phyloP scores from a whole-genome alignment of 805 yeast genomes.

The Candida nitratophila region DNA sequence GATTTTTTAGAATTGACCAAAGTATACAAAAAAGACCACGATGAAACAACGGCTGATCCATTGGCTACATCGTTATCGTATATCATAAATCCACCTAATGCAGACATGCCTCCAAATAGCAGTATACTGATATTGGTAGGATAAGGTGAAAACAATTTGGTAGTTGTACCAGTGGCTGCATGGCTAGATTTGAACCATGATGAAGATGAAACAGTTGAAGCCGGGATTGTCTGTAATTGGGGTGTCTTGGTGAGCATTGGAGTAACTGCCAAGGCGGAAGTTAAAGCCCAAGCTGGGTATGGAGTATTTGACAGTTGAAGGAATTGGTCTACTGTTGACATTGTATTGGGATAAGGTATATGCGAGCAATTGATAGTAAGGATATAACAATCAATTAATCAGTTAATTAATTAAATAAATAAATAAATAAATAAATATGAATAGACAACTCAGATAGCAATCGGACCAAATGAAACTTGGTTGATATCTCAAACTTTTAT shows the following conservation, averaged over 20 bases:
- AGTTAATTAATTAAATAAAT: too few relatives aligned
- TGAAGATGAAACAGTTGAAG: too few relatives aligned
- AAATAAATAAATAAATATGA: too few relatives aligned
- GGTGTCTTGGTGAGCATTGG: constrained; percentile 24
- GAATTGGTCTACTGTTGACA: background rate
- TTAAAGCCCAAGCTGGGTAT: constrained; percentile 36
- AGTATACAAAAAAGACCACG: constrained; percentile 74
- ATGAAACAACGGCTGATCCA: constrained; percentile 75
- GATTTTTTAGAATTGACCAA: constrained; percentile 64
- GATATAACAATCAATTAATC: too few relatives aligned
- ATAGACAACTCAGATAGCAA: too few relatives aligned
- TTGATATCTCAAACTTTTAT: too few relatives aligned
- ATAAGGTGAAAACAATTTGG: constrained; percentile 14
- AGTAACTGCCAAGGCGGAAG: constrained; percentile 29
- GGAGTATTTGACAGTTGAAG: constrained; percentile 29
- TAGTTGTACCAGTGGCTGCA: background rate
- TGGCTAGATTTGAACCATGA: constrained; percentile 6
- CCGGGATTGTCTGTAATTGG: constrained; percentile 4
- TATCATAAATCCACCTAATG: constrained; percentile 67
- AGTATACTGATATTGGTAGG: constrained; percentile 23
- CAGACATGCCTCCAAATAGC: constrained; percentile 55
- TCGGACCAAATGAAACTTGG: too few relatives aligned
- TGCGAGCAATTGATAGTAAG: too few relatives aligned
- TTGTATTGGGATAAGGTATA: too few relatives aligned
- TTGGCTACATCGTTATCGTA: constrained; percentile 68